phyloP scores from a whole-genome alignment of 306 rosid species.

The Pyrus communis region DNA sequence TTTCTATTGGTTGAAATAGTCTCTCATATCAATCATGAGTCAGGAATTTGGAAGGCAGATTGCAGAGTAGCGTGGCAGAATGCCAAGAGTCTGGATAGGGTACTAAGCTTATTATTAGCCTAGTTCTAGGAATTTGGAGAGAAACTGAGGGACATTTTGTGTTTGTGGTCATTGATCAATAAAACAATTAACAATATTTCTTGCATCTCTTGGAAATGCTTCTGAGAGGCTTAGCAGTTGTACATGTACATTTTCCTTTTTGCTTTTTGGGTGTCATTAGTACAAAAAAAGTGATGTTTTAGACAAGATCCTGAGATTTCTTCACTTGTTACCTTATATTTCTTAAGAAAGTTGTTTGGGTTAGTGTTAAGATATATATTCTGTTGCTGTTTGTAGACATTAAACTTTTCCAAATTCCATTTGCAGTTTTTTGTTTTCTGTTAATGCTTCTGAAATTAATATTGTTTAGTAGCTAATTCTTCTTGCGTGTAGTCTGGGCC shows the following conservation, averaged over 20 bases:
- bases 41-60: background rate
- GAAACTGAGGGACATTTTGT: background rate
- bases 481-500: conserved; percentile 59
- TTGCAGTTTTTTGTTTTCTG: background rate
- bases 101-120: background rate
- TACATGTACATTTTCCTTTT: background rate
- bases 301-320: background rate
- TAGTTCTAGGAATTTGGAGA: background rate
- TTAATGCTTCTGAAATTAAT: background rate
- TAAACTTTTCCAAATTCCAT: background rate
- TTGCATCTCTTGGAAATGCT: background rate
- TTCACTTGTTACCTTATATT: background rate
- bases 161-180: background rate
- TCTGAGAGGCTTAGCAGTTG: background rate
- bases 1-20: background rate
- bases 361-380: background rate
- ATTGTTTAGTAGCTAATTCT: background rate
- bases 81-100: background rate
- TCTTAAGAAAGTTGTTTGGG: background rate
- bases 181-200: background rate
- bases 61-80: background rate
- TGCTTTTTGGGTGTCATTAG: background rate
- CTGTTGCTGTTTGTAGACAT: background rate
- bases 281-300: background rate
- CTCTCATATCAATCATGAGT: background rate